These are phyloP conservation scores for Termitomyces sp. DNA, from an alignment of 768 basidiomycete species.

Conservation along the genomic window DNA sequence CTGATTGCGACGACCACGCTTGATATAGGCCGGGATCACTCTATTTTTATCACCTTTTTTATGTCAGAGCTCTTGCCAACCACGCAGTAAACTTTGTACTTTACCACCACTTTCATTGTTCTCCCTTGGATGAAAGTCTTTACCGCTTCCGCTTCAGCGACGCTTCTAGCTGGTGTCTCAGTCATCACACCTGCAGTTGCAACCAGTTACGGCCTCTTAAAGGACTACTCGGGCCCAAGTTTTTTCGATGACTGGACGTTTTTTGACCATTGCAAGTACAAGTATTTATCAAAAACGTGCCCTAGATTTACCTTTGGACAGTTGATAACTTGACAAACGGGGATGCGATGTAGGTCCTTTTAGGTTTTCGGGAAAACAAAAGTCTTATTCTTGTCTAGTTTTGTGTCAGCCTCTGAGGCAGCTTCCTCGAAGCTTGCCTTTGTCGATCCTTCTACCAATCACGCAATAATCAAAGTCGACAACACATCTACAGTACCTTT, in stretches of 20 bases:
- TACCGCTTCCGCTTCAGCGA: neutral
- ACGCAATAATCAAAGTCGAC: conserved; percentile 75
- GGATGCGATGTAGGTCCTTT: conserved; percentile 39
- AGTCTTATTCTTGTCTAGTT: conserved; percentile 26
- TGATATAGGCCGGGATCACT: neutral
- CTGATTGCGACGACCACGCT: neutral
- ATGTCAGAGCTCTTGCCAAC: neutral
- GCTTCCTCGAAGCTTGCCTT: conserved; percentile 48
- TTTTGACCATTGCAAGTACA: conserved; percentile 45
- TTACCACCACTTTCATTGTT: neutral
- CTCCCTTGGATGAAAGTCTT: neutral
- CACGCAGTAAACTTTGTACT: neutral
- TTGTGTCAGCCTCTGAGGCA: conserved; percentile 42
- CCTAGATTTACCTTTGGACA: conserved; percentile 16
- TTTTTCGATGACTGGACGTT: conserved; percentile 72
- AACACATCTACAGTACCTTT: conserved; percentile 49
- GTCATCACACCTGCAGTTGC: conserved; percentile 8
- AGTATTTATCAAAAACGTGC: neutral
- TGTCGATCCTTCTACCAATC: conserved; percentile 56
- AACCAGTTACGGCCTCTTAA: conserved; percentile 40
- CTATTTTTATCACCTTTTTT: neutral
- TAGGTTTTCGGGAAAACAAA: neutral
- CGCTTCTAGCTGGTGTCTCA: neutral
- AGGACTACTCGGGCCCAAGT: conserved; percentile 50
- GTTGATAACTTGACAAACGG: conserved; percentile 70